A percentile compares a stretch with the other conserved stretches of the same genome.
Conservation (phyloP, 495 filamentous ascomycete genomes). For the Apodospora peruviana region DNA sequence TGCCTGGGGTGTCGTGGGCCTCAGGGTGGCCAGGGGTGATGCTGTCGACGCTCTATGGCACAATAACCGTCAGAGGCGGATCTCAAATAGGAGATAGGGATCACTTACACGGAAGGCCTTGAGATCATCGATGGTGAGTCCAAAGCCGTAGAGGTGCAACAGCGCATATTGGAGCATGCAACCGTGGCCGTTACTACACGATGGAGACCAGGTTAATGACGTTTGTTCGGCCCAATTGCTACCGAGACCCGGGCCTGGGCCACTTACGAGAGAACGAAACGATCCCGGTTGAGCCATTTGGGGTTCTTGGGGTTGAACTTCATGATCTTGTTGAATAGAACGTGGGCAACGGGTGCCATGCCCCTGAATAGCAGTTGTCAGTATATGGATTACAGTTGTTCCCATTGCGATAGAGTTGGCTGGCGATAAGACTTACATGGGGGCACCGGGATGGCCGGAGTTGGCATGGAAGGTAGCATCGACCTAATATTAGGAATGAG, state of each 20-base stretch:
- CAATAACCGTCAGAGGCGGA: too few species aligned
- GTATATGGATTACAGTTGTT: slow-evolving; percentile 2
- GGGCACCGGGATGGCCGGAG: slow-evolving; percentile 97
- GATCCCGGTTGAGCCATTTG: slow-evolving; percentile 91
- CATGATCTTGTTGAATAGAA: slow-evolving; percentile 99
- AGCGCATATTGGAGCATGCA: slow-evolving; percentile 99
- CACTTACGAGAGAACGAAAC: slow-evolving; percentile 98
- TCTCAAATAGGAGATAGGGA: neutral
- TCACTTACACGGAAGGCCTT: slow-evolving; percentile 87
- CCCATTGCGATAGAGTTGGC: neutral
- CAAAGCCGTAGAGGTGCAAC: slow-evolving; percentile 94
- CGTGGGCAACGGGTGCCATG: slow-evolving; percentile 95
- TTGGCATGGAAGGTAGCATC: slow-evolving; percentile 96
- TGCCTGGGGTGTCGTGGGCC: slow-evolving; percentile 88
- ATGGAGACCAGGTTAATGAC: neutral
- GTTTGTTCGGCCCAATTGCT: neutral
- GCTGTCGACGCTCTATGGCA: slow-evolving; percentile 72
- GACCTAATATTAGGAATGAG: slow-evolving; percentile 51
- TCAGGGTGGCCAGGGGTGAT: slow-evolving; percentile 97
- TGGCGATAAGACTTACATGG: slow-evolving; percentile 54
- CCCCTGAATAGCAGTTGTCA: slow-evolving; percentile 47
- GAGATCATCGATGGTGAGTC: slow-evolving; percentile 76
- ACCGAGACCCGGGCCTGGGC: too few species aligned
- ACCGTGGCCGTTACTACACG: slow-evolving; percentile 77
- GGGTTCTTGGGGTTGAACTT: slow-evolving; percentile 99